These are phyloP conservation scores for Karstenula rhodostoma DNA, from an alignment of 2,329 filamentous ascomycete species.

Conservation along the genomic window DNA sequence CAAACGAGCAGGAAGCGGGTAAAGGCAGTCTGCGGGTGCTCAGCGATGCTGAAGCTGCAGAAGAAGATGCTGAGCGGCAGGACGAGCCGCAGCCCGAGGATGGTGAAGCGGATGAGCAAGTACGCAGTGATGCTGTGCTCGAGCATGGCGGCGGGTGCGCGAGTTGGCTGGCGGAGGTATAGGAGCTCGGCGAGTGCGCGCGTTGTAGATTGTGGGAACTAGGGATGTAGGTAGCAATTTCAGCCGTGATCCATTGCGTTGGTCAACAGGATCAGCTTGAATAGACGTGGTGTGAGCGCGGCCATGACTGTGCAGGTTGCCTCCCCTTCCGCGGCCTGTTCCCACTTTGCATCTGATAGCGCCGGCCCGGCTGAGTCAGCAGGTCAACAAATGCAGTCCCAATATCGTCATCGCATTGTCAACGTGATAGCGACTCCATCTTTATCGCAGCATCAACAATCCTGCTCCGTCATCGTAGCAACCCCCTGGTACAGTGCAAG, in stretches of 20 bases:
- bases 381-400: background rate
- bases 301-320: slow-evolving; percentile 12
- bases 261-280: background rate
- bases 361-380: background rate
- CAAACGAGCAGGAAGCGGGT: slow-evolving; percentile 53
- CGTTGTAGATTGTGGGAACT: background rate
- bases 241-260: slow-evolving; percentile 19
- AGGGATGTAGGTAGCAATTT: background rate
- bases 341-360: background rate
- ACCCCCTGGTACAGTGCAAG: no score
- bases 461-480: background rate
- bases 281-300: background rate
- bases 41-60: slow-evolving; percentile 48
- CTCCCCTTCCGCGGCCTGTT: background rate
- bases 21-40: slow-evolving; percentile 37
- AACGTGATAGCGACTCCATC: background rate
- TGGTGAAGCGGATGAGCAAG: slow-evolving; percentile 58
- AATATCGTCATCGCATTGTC: background rate
- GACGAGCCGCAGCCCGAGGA: slow-evolving; percentile 58
- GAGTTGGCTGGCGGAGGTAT: background rate
- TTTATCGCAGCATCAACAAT: background rate
- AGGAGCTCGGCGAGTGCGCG: background rate
- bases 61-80: slow-evolving; percentile 61
- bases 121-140: slow-evolving; percentile 50
- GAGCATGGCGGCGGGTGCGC: slow-evolving; percentile 44